These are phyloP conservation scores for Alnus glutinosa DNA, from an alignment of 306 rosid genomes.

Conservation along the genomic window DNA sequence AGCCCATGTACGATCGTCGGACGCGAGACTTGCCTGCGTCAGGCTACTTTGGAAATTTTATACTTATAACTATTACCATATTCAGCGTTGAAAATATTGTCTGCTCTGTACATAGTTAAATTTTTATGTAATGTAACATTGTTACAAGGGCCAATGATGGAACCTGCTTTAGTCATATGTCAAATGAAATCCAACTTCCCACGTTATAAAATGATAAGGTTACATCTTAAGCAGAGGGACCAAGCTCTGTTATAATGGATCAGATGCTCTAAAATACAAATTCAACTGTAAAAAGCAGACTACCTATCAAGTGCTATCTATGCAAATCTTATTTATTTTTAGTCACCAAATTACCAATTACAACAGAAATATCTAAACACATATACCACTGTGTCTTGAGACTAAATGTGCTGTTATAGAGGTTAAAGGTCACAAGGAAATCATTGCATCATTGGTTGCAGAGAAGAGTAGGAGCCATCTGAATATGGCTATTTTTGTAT, in stretches of 20 bases:
- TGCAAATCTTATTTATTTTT: too few relatives aligned
- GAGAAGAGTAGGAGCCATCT: slow-evolving; percentile 36
- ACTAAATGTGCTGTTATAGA: slow-evolving; percentile 30
- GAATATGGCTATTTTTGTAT: slow-evolving; percentile 22
- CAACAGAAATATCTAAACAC: too few relatives aligned
- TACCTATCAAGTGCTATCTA: too few relatives aligned
- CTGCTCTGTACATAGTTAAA: slow-evolving; percentile 35
- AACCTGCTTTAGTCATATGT: neutral
- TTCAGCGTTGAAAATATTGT: slow-evolving; percentile 4
- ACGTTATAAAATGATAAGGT: neutral
- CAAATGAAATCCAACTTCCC: neutral
- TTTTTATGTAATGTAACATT: slow-evolving; percentile 8
- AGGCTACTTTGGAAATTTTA: too few relatives aligned
- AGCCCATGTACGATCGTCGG: too few relatives aligned
- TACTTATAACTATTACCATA: slow-evolving; percentile 15
- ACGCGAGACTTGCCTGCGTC: slow-evolving; percentile 12
- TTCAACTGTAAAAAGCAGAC: too few relatives aligned
- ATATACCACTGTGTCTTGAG: too few relatives aligned
- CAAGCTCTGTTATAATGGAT: neutral
- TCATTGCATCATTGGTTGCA: slow-evolving; percentile 71
- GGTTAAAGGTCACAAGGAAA: slow-evolving; percentile 71
- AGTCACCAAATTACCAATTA: too few relatives aligned
- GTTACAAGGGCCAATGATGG: neutral
- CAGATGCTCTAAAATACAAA: neutral
- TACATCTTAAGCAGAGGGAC: neutral